A percentile compares a stretch with the other conserved stretches of the same genome.
Evolutionary conservation across 163 green algal species (phyloP).

Genomic region (Coccomyxa subellipsoidea): DNA sequence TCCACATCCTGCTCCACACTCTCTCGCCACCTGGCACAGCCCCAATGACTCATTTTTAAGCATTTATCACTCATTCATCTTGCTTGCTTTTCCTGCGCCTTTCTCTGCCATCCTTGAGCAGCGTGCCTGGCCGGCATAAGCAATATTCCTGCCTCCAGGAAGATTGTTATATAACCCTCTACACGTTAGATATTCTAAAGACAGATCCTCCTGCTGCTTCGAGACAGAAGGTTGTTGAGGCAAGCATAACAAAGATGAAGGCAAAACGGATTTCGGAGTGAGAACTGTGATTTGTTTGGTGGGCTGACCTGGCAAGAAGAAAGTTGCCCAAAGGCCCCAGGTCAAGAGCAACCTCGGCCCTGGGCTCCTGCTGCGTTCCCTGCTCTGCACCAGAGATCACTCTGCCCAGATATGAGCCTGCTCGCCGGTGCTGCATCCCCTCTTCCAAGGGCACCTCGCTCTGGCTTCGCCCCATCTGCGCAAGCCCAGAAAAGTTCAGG

Average conservation of each 20-base stretch:
- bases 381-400: slow-evolving; percentile 20
- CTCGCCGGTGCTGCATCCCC: not conserved
- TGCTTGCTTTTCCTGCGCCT: not conserved
- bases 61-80: not conserved
- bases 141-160: too few relatives aligned
- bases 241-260: too few relatives aligned
- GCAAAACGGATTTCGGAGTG: too few relatives aligned
- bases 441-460: not conserved
- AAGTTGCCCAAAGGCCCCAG: slow-evolving; percentile 56
- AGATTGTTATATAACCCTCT: too few relatives aligned
- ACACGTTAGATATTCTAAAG: too few relatives aligned
- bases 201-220: too few relatives aligned
- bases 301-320: slow-evolving; percentile 42
- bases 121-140: not conserved
- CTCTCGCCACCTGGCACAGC: slow-evolving; percentile 16
- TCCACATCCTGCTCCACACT: slow-evolving; percentile 11
- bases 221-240: too few relatives aligned
- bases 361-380: slow-evolving; percentile 12
- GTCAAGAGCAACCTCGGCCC: slow-evolving; percentile 24
- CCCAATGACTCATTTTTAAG: not conserved
- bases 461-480: not conserved
- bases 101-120: not conserved
- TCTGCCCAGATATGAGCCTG: slow-evolving; percentile 24
- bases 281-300: too few relatives aligned
- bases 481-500: too few relatives aligned